Percentiles rank a stretch among this genome's conserved stretches.
Conservation (phyloP, 495 filamentous ascomycete genomes). For the Apodospora peruviana region DNA sequence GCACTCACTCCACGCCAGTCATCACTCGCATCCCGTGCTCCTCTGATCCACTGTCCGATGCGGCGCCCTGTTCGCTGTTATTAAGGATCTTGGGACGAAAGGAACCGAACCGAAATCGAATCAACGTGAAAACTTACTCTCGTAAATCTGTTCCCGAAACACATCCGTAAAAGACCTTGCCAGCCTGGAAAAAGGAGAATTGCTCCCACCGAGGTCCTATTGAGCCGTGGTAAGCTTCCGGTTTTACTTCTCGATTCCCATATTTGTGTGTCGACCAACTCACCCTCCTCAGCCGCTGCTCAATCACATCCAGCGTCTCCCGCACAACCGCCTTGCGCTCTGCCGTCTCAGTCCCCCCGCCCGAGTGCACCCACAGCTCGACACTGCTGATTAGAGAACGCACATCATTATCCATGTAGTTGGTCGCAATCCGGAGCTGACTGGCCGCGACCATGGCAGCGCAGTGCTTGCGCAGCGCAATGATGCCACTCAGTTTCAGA, state of each 20-base stretch:
- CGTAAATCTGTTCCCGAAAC: conserved; percentile 6
- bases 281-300: conserved; percentile 9
- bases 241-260: background rate
- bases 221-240: background rate
- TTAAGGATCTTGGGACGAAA: no score
- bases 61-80: background rate
- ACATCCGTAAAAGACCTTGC: background rate
- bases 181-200: background rate
- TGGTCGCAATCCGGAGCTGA: conserved; percentile 22
- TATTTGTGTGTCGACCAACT: background rate
- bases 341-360: conserved; percentile 23
- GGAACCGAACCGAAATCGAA: no score
- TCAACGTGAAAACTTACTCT: conserved; percentile 1
- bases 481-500: conserved; percentile 32
- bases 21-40: background rate
- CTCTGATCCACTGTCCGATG: conserved; percentile 3
- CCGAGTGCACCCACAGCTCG: conserved; percentile 36
- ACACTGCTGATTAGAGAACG: conserved; percentile 26
- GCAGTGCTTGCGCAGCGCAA: conserved; percentile 28
- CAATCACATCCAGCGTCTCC: conserved; percentile 4
- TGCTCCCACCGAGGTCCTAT: background rate
- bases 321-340: conserved; percentile 23
- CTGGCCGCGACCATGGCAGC: conserved; percentile 32
- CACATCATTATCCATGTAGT: conserved; percentile 29
- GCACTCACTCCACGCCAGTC: conserved; percentile 8